A percentile compares a stretch with the other conserved stretches of the same genome.
Evolutionary conservation across 2,329 filamentous ascomycete species (phyloP).

Genomic region (Ascochyta rabiei): DNA sequence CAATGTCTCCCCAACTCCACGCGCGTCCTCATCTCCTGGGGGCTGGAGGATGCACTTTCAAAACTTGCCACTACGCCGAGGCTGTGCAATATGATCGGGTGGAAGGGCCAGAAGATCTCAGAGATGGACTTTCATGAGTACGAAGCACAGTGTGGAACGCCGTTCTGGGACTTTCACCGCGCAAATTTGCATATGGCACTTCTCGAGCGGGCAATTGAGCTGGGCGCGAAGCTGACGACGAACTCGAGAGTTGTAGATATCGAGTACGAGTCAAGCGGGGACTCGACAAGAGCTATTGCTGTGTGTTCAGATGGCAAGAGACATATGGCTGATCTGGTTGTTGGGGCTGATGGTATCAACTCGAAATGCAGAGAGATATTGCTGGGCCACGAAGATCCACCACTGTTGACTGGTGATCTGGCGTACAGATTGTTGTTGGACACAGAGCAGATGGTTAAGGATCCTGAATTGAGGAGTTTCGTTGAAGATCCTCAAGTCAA

Average conservation of each 20-base stretch:
- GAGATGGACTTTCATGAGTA: slow-evolving; percentile 56
- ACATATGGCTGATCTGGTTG: slow-evolving; percentile 52
- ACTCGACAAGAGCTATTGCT: slow-evolving; percentile 47
- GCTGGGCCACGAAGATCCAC: slow-evolving; percentile 54
- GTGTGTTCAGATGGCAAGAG: slow-evolving; percentile 47
- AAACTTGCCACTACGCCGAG: slow-evolving; percentile 52
- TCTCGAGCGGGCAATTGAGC: slow-evolving; percentile 54
- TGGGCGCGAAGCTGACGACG: slow-evolving; percentile 56
- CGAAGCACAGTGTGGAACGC: slow-evolving; percentile 45
- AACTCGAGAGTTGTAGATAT: slow-evolving; percentile 55
- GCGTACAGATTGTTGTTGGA: slow-evolving; percentile 58
- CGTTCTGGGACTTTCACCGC: slow-evolving; percentile 63
- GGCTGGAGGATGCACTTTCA: slow-evolving; percentile 52
- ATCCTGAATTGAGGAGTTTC: slow-evolving; percentile 54
- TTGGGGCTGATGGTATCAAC: slow-evolving; percentile 58
- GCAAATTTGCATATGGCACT: slow-evolving; percentile 59
- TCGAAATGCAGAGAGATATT: slow-evolving; percentile 54
- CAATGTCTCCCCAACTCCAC: slow-evolving; percentile 58
- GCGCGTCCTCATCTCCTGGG: slow-evolving; percentile 57
- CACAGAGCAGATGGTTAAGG: slow-evolving; percentile 54
- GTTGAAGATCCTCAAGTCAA: slow-evolving; percentile 58
- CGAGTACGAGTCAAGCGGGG: slow-evolving; percentile 31
- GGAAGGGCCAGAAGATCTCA: slow-evolving; percentile 59
- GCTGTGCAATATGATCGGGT: slow-evolving; percentile 57
- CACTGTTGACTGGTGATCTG: slow-evolving; percentile 57